Base-by-base conservation (phyloP, 169 alveolate species). In the Perkinsus marinus region DNA sequence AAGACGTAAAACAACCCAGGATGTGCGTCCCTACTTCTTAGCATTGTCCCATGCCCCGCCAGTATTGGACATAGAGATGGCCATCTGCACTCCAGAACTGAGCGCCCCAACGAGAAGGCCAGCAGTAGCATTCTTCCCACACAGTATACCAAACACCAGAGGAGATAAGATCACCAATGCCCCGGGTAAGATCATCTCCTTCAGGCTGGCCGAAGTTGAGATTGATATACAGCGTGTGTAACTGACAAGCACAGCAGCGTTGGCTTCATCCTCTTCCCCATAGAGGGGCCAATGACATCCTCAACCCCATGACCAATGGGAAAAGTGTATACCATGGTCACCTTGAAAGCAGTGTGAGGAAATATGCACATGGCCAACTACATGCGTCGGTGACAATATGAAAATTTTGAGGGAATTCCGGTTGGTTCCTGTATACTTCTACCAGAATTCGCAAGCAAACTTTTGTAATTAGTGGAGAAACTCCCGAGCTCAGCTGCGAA, bases 41-140 rank as follows among this genome's bases (percentile, higher is more conserved):
- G 96, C 96, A 92, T 96, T 96, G 92, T 95, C 97, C 97, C 97
- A 95, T 22, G 97, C 96, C 38, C 97, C 96, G 39, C 97, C 97
- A 41, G 96, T 91, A 46, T 95, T 94, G n/a, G 97, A 94, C 68
- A 95, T 92, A 38, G 96, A 94, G 92, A 95, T 95, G 22, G 97
- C 96, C 96, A 95, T 94, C 68, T 94, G 95, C 39, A 95, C 95
- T 39, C 97, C 97, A 79, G 95, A 93, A 90, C 94, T 93, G 39
- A 97, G 94, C 91, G 96, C 94, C 37, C 98, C 98, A 91, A 97
- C 96, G 43, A 96, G 94, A 34, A 96, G 93, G 79, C 98, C 98
- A 92, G 97, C 96, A 39, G 96, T 96, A 26, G 96, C 98, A 43
- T 93, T 41, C 43, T 95, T 95, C 90, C 98, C 96, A 91, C 94